Percentiles rank a stretch among this genome's conserved stretches.
phyloP scores from a whole-genome alignment of 164 flowering plant species.

The Chimonanthus praecox region DNA sequence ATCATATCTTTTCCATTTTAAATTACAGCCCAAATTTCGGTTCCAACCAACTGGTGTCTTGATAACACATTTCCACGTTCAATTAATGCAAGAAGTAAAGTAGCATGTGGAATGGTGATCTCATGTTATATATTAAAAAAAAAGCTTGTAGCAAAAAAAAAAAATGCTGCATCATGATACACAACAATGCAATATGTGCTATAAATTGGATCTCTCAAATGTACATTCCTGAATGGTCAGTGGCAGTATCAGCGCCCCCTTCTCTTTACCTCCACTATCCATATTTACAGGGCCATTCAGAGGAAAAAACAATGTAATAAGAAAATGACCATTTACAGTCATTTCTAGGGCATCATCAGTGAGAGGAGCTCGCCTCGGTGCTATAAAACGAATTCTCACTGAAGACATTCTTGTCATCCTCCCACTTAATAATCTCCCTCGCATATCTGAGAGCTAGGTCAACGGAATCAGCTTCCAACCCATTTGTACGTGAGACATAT shows the following conservation, averaged over 20 bases:
- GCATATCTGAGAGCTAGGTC: conserved; percentile 69
- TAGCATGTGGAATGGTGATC: background rate
- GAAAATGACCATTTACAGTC: background rate
- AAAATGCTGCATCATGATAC: background rate
- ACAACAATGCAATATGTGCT: background rate
- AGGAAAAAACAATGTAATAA: background rate
- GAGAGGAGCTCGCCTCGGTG: conserved; percentile 67
- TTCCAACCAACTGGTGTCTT: too few species aligned
- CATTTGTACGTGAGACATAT: conserved; percentile 60
- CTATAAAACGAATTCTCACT: conserved; percentile 68
- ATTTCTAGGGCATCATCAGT: conserved; percentile 13
- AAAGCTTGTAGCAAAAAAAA: too few species aligned
- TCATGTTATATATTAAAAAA: background rate
- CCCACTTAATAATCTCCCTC: conserved; percentile 88
- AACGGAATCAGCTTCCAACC: conserved; percentile 61
- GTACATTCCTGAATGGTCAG: background rate
- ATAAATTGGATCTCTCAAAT: background rate
- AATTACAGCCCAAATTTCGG: too few species aligned
- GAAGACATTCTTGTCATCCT: conserved; percentile 61
- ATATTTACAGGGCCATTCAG: background rate
- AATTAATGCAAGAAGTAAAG: background rate
- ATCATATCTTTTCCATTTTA: too few species aligned
- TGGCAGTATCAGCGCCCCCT: background rate
- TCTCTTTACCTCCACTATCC: background rate
- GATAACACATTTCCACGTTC: too few species aligned